Base-by-base conservation (phyloP, 768 basidiomycete species). In the Kwoniella bestiolae region DNA sequence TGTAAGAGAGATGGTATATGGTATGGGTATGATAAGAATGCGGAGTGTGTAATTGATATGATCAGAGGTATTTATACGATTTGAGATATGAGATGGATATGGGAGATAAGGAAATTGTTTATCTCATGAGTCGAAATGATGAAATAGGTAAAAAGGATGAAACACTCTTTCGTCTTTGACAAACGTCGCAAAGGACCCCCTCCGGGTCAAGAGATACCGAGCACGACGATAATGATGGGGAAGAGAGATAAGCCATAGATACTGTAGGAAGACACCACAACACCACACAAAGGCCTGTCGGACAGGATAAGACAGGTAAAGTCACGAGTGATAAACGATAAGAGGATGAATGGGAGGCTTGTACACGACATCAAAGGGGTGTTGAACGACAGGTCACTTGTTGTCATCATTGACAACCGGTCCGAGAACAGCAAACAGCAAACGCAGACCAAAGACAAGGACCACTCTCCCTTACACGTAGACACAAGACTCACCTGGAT, bases 401-500 rank as follows among this genome's bases (percentile, higher is more conserved):
- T 11, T 41, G 18, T 41, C 38, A 14, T 41, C 38, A 41, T 14
- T 16, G 38, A 41, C 26, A 9, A 38, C 52, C 52, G 29, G 47
- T 49, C 23, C 12, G 11, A 50, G 26, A 45, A 50, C 34, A 6
- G 11, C 9, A 9, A 28, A 52, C 11, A 21, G 2, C 11, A n/a
- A 12, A 34, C 3, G 52, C 23, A 6, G 25, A 25, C 21, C 9
- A 23, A 5, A 23, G 29, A 32, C 32, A n/a, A 5, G 28, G 35
- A 29, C 16, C 53, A 26, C 18, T 51, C 26, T 21, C 45, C 14
- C n/a, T 7, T 47, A 6, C 50, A 51, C 50, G 14, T 51, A 23
- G n/a, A 44, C 56, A 56, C 9, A 34, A 11, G 16, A 60, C 58
- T 60, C 60, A 61, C 60, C 60, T 61, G 23, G 26, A 34, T 35